Evolutionary conservation across 2,329 filamentous ascomycete genomes (phyloP), one percentile per base, ranked within the genome.

Genomic region (Fusarium compactum): DNA sequence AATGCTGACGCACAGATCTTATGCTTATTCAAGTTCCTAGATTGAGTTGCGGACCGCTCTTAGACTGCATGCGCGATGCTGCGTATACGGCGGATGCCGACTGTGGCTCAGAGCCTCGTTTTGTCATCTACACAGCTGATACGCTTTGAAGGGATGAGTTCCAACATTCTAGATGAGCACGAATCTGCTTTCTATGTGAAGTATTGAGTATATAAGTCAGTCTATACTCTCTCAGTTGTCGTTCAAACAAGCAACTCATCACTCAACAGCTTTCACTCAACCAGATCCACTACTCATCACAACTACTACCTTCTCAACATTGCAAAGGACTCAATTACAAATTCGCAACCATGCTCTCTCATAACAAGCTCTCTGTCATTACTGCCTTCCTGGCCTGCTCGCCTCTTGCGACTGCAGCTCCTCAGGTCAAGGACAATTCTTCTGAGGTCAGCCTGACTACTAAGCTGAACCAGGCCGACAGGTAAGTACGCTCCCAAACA

Each of bases 321-420:
- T 24, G 16, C 12, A 27, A 32, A 40, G 14, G n/a, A 11, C 18
- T 10, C 9, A 16, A 41, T 8, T n/a, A 4, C 3, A 1, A 25
- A 16, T 16, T 7, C 14, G 8, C 10, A 32, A 32, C 11, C 5
- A 69, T 69, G 67, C 18, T 70, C 30, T 63, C 66, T 20, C 53
- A 60, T 24, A 12, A 24, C 16, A 11, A 64, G 7, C 8, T 70
- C 5, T 54, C 34, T 4, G 27, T 27, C 9, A 45, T 44, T 7
- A n/a, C 79, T 47, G 75, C 79, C 74, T 72, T 83, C 66, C 64
- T 85, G 78, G 80, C 80, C 58, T 78, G 78, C 60, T 77, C 79
- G 57, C 75, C 80, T 38, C 43, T 77, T 14, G 76, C 76, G 58
- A 48, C 76, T 34, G 74, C 76, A 46, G 72, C 75, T 22, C 72